Base-by-base conservation (phyloP, 163 green algal species). In the Coccomyxa subellipsoidea region DNA sequence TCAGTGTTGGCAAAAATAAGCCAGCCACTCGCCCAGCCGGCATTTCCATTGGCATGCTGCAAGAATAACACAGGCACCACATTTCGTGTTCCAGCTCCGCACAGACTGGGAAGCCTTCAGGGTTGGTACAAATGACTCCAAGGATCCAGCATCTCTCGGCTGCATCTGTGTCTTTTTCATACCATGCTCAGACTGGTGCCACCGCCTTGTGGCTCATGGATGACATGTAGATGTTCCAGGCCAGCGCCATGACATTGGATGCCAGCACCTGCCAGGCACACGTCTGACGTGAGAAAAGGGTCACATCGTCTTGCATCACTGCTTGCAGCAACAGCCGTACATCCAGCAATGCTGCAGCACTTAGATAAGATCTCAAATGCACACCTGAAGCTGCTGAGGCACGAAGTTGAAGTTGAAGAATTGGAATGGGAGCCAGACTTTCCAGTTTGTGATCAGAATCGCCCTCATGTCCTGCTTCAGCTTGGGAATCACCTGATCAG, bases 391-490 rank as follows among this genome's bases (percentile, higher is more conserved):
- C 47, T 95, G 85, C 12, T 89, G 88, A 23, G 95, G 95, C 80
- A 98, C 91, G 80, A 97, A 93, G 36, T 93, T 83, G 90, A 99
- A 99, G 90, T 99, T 99, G 82, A 99, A 53, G 82, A 97, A 96
- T 87, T 99, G 95, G 36, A 96, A 95, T 77, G 95, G 95, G 25
- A 98, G 87, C 96, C 96, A 99, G 37, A 99, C 83, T 77, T 95
- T 91, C 96, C 96, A 99, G 89, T 98, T 98, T 78, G 90, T 87
- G 73, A 95, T 88, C 72, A 97, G 80, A 7, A 93, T 93, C 23
- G 85, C 77, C 25, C 85, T 80, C 82, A 88, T 89, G 80, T 98
- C 95, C 79, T 92, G 84, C 83, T 94, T 88, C 77, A 98, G 84
- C 88, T 97, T 97, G 75, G 82, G 66, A 18, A 73, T 23, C 27